These are phyloP conservation scores for Blastobotrys serpentis DNA, from an alignment of 1,139 yeast species.

Conservation along the genomic window DNA sequence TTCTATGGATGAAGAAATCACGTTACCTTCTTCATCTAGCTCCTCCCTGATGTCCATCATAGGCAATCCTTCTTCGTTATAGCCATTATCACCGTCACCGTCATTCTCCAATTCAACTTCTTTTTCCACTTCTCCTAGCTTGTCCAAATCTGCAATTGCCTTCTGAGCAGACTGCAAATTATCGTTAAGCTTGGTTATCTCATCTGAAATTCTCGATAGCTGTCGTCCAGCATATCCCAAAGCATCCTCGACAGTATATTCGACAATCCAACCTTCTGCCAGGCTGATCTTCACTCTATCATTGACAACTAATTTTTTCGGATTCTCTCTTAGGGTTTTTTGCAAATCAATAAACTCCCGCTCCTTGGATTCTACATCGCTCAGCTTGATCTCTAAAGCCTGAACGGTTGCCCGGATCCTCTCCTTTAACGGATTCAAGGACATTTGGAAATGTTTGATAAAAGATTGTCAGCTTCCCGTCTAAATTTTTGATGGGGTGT, in stretches of 20 bases:
- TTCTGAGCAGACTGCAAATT: slow-evolving; percentile 49
- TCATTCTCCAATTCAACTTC: no score
- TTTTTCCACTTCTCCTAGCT: slow-evolving; percentile 62
- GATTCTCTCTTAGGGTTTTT: background rate
- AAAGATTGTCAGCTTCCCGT: no score
- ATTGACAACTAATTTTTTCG: background rate
- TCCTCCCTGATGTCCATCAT: slow-evolving; percentile 83
- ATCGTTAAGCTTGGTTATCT: slow-evolving; percentile 42
- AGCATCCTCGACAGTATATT: slow-evolving; percentile 48
- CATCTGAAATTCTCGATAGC: slow-evolving; percentile 40
- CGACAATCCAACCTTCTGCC: slow-evolving; percentile 63
- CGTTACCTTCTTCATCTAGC: slow-evolving; percentile 75
- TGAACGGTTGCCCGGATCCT: slow-evolving; percentile 13
- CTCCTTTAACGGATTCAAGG: slow-evolving; percentile 13
- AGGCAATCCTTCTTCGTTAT: slow-evolving; percentile 22
- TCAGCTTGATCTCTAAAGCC: background rate
- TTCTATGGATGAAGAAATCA: slow-evolving; percentile 41
- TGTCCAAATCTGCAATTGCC: slow-evolving; percentile 39
- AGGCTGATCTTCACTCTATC: slow-evolving; percentile 44
- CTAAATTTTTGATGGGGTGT: no score
- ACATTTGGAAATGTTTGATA: slow-evolving; percentile 2
- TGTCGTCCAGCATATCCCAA: slow-evolving; percentile 45
- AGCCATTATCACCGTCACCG: slow-evolving; percentile 54
- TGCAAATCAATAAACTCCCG: slow-evolving; percentile 4
- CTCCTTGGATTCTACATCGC: slow-evolving; percentile 1